Evolutionary conservation across 495 filamentous ascomycete species (phyloP).

Genomic region (Baudoinia panamericana): DNA sequence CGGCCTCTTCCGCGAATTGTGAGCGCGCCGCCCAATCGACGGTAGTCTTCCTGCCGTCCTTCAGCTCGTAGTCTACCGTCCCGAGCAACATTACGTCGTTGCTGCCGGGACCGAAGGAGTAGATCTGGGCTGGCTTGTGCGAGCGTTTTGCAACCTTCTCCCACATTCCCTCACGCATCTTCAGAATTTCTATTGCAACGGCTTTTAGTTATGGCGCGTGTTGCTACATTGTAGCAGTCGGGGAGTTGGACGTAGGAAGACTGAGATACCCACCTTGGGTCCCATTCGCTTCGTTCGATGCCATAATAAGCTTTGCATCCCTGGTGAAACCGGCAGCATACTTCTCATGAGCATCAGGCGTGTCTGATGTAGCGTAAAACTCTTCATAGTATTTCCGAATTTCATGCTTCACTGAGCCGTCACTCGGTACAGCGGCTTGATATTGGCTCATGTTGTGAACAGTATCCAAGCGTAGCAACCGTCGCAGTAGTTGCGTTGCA

Average conservation of each 20-base stretch:
- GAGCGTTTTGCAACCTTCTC: constrained; percentile 38
- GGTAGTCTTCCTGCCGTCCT: constrained; percentile 33
- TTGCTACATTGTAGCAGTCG: not conserved
- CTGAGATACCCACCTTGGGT: no score
- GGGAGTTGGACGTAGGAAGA: no score
- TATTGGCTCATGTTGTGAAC: constrained; percentile 21
- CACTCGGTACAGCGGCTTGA: constrained; percentile 5
- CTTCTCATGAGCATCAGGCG: constrained; percentile 40
- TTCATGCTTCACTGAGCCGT: constrained; percentile 20
- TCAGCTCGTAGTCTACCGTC: constrained; percentile 43
- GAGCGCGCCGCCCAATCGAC: constrained; percentile 46
- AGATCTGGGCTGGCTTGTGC: constrained; percentile 41
- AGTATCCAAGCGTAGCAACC: no score
- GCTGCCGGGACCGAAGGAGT: constrained; percentile 35
- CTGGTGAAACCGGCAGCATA: constrained; percentile 43
- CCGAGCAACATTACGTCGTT: constrained; percentile 51
- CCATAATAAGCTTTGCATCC: constrained; percentile 46
- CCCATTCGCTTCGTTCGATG: constrained; percentile 38
- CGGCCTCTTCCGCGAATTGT: constrained; percentile 36
- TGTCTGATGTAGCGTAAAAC: constrained; percentile 48
- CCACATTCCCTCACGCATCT: constrained; percentile 45
- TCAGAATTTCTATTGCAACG: constrained; percentile 40
- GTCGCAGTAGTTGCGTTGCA: no score
- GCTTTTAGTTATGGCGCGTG: not conserved
- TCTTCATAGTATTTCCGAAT: constrained; percentile 37